A percentile compares a stretch with the other conserved stretches of the same genome.
Evolutionary conservation across 2,329 filamentous ascomycete genomes (phyloP).

Genomic region (Dactylellina haptotyla): DNA sequence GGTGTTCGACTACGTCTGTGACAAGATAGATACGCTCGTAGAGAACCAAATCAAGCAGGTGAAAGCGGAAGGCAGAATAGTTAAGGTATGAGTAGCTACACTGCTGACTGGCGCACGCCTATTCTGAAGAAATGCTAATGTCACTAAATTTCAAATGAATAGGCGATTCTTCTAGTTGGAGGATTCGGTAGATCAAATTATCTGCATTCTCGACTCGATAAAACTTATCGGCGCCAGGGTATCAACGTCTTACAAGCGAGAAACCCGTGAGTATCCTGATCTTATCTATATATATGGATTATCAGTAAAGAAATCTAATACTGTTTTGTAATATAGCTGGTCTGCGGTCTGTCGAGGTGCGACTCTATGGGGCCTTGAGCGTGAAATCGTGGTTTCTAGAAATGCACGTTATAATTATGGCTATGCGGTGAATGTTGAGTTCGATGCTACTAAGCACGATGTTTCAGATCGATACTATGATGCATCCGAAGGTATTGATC

Average conservation of each 20-base stretch:
- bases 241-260: constrained; percentile 11
- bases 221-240: neutral
- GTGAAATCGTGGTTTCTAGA: neutral
- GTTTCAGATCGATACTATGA: neutral
- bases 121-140: neutral
- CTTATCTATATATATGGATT: neutral
- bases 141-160: neutral
- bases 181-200: constrained; percentile 7
- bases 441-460: neutral
- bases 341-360: constrained; percentile 20
- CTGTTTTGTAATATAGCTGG: neutral
- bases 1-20: constrained; percentile 10
- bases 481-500: neutral
- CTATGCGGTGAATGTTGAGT: neutral
- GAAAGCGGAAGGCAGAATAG: neutral
- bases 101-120: no score
- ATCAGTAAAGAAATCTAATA: neutral
- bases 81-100: neutral
- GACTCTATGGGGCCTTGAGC: constrained; percentile 5
- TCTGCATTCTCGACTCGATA: constrained; percentile 14
- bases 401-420: constrained; percentile 14
- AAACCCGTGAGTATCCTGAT: constrained; percentile 5
- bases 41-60: constrained; percentile 10
- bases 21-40: constrained; percentile 10
- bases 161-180: constrained; percentile 20